Evolutionary conservation across 2,329 filamentous ascomycete species (phyloP).

Genomic region (Stylonectria norvegica): DNA sequence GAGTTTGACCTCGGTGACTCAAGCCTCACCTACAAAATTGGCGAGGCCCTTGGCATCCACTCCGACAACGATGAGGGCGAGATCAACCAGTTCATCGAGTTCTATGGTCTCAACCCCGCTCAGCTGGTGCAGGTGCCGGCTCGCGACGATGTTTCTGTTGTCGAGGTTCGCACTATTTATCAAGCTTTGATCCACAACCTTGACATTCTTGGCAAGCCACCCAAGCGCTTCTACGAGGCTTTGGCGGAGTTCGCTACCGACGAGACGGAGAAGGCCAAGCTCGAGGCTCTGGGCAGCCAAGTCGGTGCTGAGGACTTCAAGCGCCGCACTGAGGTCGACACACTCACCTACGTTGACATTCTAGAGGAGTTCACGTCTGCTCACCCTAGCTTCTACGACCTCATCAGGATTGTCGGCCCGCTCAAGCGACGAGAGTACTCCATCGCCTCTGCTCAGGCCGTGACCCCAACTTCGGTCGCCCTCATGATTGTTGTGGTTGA

Average conservation of each 20-base stretch:
- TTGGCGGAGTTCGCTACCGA: slow-evolving; percentile 83
- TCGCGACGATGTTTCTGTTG: slow-evolving; percentile 67
- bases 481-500: slow-evolving; percentile 97
- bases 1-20: slow-evolving; percentile 94
- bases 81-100: slow-evolving; percentile 81
- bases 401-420: slow-evolving; percentile 80
- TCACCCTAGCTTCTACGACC: slow-evolving; percentile 81
- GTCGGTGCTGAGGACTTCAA: slow-evolving; percentile 90
- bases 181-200: slow-evolving; percentile 89
- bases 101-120: slow-evolving; percentile 78
- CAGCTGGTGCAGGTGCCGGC: slow-evolving; percentile 89
- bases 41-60: slow-evolving; percentile 94
- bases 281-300: slow-evolving; percentile 70
- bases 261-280: slow-evolving; percentile 74
- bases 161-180: slow-evolving; percentile 89
- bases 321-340: slow-evolving; percentile 85
- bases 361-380: slow-evolving; percentile 87
- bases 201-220: slow-evolving; percentile 93
- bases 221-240: slow-evolving; percentile 96
- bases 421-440: slow-evolving; percentile 98
- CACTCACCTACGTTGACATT: slow-evolving; percentile 84
- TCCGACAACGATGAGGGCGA: slow-evolving; percentile 83
- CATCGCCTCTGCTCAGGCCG: slow-evolving; percentile 96
- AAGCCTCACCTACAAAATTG: slow-evolving; percentile 92
- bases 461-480: slow-evolving; percentile 82